Conservation (phyloP, 805 yeast species). For the Zygoascus biomembranicola region DNA sequence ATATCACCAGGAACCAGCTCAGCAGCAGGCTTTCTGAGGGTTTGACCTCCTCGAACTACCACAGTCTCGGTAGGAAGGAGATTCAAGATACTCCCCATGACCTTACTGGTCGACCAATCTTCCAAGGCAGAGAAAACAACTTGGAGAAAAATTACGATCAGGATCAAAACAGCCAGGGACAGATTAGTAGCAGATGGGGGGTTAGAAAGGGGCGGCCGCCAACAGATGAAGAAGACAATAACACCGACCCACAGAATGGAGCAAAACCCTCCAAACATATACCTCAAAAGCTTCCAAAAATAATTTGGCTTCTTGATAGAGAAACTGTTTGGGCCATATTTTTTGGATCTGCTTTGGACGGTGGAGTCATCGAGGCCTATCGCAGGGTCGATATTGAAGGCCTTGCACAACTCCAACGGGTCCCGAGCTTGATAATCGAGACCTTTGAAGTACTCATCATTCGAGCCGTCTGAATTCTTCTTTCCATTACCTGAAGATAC, state of each 20-base stretch:
- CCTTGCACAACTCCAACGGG: conserved; percentile 4
- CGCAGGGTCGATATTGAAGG: conserved; percentile 5
- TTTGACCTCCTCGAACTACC: conserved; percentile 31
- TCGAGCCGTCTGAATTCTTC: neutral
- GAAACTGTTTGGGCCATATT: conserved; percentile 9
- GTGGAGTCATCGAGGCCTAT: conserved; percentile 4
- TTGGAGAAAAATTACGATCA: conserved; percentile 35
- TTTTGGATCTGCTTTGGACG: conserved; percentile 1
- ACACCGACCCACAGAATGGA: conserved; percentile 35
- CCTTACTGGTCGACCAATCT: conserved; percentile 40
- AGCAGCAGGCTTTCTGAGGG: conserved; percentile 24
- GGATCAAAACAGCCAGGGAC: conserved; percentile 35
- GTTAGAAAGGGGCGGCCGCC: conserved; percentile 40
- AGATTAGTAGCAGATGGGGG: conserved; percentile 37
- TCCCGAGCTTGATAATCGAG: conserved; percentile 8
- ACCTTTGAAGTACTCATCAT: conserved; percentile 8
- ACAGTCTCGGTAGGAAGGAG: conserved; percentile 32
- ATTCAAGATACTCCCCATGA: conserved; percentile 39
- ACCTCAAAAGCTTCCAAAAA: conserved; percentile 27
- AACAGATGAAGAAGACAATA: conserved; percentile 34
- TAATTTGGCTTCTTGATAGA: conserved; percentile 4
- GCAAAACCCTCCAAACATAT: conserved; percentile 45
- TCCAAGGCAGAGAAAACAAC: conserved; percentile 40
- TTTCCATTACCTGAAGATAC: conserved; percentile 6
- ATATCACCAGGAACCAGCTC: conserved; percentile 41